Evolutionary conservation across 2,329 filamentous ascomycete species (phyloP).

Genomic region (Gremmenia infestans): DNA sequence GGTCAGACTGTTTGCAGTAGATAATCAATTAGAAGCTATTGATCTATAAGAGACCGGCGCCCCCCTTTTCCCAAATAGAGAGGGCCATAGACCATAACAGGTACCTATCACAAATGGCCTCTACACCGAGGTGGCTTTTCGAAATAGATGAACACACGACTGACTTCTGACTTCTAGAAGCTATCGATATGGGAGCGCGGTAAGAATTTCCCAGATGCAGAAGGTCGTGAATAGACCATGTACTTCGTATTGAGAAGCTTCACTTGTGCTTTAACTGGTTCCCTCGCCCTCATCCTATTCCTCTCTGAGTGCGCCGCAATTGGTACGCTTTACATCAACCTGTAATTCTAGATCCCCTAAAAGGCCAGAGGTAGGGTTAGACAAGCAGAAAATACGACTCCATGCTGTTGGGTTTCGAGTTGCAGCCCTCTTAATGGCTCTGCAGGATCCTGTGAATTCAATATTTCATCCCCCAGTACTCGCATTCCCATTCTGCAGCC

Average conservation of each 20-base stretch:
- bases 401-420: conserved; percentile 18
- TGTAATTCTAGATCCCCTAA: neutral
- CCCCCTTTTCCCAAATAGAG: conserved; percentile 6
- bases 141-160: neutral
- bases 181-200: conserved; percentile 5
- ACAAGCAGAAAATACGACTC: conserved; percentile 4
- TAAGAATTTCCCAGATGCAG: conserved; percentile 1
- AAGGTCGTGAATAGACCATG: conserved; percentile 10
- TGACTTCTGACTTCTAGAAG: neutral
- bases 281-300: neutral
- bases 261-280: neutral
- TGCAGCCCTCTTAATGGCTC: conserved; percentile 14
- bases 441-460: conserved; percentile 20
- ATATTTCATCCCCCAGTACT: conserved; percentile 20
- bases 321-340: neutral
- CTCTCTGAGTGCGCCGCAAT: neutral
- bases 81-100: neutral
- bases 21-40: conserved; percentile 16
- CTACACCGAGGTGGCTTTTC: neutral
- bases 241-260: neutral
- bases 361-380: neutral
- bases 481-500: conserved; percentile 7
- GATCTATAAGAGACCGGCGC: conserved; percentile 17
- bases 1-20: conserved; percentile 13
- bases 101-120: neutral